Evolutionary conservation across 2,329 filamentous ascomycete species (phyloP), one percentile per base, ranked within the genome.

Genomic region (Trichoderma citrinoviride): DNA sequence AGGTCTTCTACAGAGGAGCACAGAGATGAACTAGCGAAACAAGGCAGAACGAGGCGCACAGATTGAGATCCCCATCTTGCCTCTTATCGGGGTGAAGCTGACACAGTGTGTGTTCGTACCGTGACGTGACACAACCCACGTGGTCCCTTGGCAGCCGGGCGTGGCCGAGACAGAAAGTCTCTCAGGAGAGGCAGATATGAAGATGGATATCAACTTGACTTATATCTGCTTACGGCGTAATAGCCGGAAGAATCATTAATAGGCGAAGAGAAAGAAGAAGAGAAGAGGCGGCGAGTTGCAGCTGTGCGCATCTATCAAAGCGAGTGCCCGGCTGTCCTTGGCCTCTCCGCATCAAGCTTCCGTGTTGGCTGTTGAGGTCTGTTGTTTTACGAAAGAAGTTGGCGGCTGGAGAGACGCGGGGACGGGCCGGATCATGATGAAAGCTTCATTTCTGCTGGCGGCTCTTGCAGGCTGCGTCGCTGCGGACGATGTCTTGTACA

Each of bases 401-500:
- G 14, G 0, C 21, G n/a, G 37, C 14, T 14, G 14, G 19, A 7
- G 5, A 7, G 23, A 29, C 43, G 5, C 1, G 37, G 21, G 27
- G 41, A 43, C n/a, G 2, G 46, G 10, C 41, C 14, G 23, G n/a
- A 6, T 0, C 23, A 52, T n/a, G 19, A 67, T 62, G 55, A 65
- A 57, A 53, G 17, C 44, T 12, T 54, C 69, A 2, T 58, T 73
- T 52, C 72, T 73, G 21, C 60, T 77, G 47, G 70, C 68, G 3
- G 68, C 73, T n/a, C 70, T 74, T 33, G 73, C 69, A n/a, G 56
- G 49, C 29, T 64, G 63, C 55, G 71, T 68, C 23, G 57, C 68
- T 27, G 76, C 76, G 46, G 79, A 82, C 61, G 82, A 85, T 70
- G 77, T 77, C 14, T 76, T 86, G 27, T 77, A 81, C 70, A 85